A percentile compares a stretch with the other conserved stretches of the same genome.
Conservation (phyloP, 2,329 filamentous ascomycete genomes). For the Ceratocystiopsis sp. region DNA sequence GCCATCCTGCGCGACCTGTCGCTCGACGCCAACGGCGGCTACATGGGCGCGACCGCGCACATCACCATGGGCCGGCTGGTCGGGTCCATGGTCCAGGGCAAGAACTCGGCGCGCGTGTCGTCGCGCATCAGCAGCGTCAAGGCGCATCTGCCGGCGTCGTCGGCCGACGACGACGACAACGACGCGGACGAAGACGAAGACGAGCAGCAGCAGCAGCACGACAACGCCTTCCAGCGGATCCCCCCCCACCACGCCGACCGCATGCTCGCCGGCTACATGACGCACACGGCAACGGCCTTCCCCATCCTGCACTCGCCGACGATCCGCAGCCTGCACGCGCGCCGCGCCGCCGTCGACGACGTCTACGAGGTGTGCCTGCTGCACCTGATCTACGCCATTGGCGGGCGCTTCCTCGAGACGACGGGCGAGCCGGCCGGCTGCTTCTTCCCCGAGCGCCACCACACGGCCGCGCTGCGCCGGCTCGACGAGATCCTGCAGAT, state of each 20-base stretch:
- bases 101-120: slow-evolving; percentile 1
- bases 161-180: neutral
- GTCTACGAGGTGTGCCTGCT: neutral
- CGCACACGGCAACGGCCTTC: too few relatives aligned
- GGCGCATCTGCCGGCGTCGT: neutral
- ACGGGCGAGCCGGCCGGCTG: too few relatives aligned
- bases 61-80: slow-evolving; percentile 1
- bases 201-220: too few relatives aligned
- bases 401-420: slow-evolving; percentile 2
- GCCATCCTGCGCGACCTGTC: neutral
- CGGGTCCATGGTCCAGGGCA: slow-evolving; percentile 2
- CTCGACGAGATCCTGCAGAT: slow-evolving; percentile 1
- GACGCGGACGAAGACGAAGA: too few relatives aligned
- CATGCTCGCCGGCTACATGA: too few relatives aligned
- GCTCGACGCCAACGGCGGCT: neutral
- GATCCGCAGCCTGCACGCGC: too few relatives aligned
- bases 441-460: too few relatives aligned
- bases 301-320: too few relatives aligned
- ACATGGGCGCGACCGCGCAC: slow-evolving; percentile 1
- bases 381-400: slow-evolving; percentile 6
- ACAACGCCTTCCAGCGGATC: too few relatives aligned
- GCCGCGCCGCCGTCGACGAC: too few relatives aligned
- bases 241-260: too few relatives aligned
- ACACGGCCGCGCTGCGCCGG: too few relatives aligned
- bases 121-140: slow-evolving; percentile 1